Base-by-base conservation (phyloP, 176 grass and related monocot species). In the Tillandsia fasciculata region DNA sequence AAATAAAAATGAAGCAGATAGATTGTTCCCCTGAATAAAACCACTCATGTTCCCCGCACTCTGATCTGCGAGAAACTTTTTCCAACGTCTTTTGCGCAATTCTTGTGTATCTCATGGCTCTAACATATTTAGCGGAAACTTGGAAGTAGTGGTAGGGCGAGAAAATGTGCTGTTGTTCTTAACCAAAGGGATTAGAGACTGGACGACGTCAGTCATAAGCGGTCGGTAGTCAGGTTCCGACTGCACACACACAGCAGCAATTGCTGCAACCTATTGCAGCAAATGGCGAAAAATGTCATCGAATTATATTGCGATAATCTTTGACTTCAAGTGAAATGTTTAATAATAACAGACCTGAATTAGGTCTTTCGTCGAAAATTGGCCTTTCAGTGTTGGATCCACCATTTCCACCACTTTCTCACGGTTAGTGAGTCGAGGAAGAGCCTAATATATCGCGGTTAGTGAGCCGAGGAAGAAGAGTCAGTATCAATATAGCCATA, bases 181-280 rank as follows among this genome's bases (percentile, higher is more conserved):
- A 10, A 90, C 87, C 70, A 99, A 84, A 56, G 94, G 94, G 74
- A 99, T 88, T 66, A 99, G 82, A 51, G 94, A 99, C 72, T 99
- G 94, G 81, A 93, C 89, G 53, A 99, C 82, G 48, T 99, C 94
- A 47, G 90, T 93, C 94, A 99, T 99, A n/a, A 99, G 78, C 42
- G 90, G 94, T 77, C 94, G 79, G 81, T 99, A 99, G 50, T 99
- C 94, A 10, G 82, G 87, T 80, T 99, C 91, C 12, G 94, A 68
- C 72, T 99, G 94, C 22, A 99, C 24, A 63, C 94, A 99, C 71
- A 99, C 88, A 58, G 94, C 90, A 2, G 94, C 90, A 48, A 99
- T 90, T n/a, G 94, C 94, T 49, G 87, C 94, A 11, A 99, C 90
- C 94, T 99, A 78, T 52, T 8, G 48, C 51, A 27, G 66, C 13